These are phyloP conservation scores for Diplodia seriata DNA, from an alignment of 2,329 filamentous ascomycete species.

Conservation along the genomic window DNA sequence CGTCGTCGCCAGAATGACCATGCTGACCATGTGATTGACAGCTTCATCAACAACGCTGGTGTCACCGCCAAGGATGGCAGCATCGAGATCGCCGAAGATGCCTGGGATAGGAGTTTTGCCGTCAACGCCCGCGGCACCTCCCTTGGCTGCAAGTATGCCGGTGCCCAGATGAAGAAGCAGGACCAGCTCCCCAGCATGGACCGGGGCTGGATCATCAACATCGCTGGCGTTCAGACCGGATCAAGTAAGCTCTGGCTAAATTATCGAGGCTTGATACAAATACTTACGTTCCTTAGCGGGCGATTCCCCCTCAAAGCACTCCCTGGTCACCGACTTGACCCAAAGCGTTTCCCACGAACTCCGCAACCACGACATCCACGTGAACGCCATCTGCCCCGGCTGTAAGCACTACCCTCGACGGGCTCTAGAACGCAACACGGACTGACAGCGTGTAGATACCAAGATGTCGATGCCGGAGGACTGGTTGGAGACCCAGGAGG, in stretches of 20 bases:
- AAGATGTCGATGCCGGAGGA: conserved; percentile 41
- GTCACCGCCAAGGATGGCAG: conserved; percentile 40
- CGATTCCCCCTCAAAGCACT: conserved; percentile 60
- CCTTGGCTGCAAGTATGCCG: conserved; percentile 44
- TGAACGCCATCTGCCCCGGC: conserved; percentile 63
- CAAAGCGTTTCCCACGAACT: conserved; percentile 59
- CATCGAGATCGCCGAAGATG: conserved; percentile 39
- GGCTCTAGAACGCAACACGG: background rate
- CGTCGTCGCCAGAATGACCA: conserved; percentile 23
- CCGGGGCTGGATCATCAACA: conserved; percentile 63
- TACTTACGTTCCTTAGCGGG: conserved; percentile 37
- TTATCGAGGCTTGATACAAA: background rate
- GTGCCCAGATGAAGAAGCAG: conserved; percentile 45
- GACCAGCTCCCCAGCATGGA: conserved; percentile 38
- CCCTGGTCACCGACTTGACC: conserved; percentile 53
- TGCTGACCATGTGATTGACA: conserved; percentile 34
- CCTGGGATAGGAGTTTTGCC: conserved; percentile 42
- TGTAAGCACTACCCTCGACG: conserved; percentile 44
- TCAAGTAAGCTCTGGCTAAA: conserved; percentile 37
- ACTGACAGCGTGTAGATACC: conserved; percentile 36
- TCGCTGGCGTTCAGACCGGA: conserved; percentile 54
- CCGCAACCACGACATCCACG: conserved; percentile 57
- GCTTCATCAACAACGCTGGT: conserved; percentile 44
- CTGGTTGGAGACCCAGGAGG: conserved; percentile 28
- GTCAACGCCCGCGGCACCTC: conserved; percentile 46